Conservation (phyloP, 306 rosid genomes). For the Begonia loranthoides region DNA sequence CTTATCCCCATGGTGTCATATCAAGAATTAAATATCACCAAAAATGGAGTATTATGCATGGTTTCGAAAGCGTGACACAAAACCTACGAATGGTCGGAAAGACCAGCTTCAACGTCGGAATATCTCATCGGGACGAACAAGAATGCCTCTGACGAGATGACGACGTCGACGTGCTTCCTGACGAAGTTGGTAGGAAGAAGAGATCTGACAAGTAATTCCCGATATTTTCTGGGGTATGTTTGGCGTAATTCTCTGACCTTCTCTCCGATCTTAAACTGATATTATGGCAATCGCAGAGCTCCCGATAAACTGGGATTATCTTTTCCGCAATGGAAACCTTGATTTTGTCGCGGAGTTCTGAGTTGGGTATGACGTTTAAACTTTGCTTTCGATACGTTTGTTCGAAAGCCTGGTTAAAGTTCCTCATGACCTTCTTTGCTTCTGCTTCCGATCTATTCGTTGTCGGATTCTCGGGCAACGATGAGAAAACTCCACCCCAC, state of each 20-base stretch:
- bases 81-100: not conserved
- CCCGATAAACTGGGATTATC: constrained; percentile 28
- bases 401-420: constrained; percentile 42
- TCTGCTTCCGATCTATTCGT: constrained; percentile 18
- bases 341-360: constrained; percentile 43
- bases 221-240: constrained; percentile 45
- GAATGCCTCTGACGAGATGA: constrained; percentile 1
- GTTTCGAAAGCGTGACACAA: not conserved
- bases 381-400: constrained; percentile 39
- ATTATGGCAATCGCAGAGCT: constrained; percentile 25
- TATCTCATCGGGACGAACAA: too few relatives aligned
- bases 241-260: constrained; percentile 9
- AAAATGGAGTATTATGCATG: too few relatives aligned
- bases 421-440: constrained; percentile 29
- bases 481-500: constrained; percentile 41
- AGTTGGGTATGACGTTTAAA: constrained; percentile 17
- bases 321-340: constrained; percentile 22
- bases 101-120: not conserved
- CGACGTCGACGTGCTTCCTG: constrained; percentile 8
- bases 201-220: constrained; percentile 36
- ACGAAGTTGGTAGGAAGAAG: constrained; percentile 14
- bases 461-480: constrained; percentile 38
- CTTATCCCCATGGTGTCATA: too few relatives aligned
- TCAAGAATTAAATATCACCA: too few relatives aligned
- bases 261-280: constrained; percentile 10